Evolutionary conservation across 192 early-diverging fungal species (phyloP).

Genomic region (Linderina pennispora): DNA sequence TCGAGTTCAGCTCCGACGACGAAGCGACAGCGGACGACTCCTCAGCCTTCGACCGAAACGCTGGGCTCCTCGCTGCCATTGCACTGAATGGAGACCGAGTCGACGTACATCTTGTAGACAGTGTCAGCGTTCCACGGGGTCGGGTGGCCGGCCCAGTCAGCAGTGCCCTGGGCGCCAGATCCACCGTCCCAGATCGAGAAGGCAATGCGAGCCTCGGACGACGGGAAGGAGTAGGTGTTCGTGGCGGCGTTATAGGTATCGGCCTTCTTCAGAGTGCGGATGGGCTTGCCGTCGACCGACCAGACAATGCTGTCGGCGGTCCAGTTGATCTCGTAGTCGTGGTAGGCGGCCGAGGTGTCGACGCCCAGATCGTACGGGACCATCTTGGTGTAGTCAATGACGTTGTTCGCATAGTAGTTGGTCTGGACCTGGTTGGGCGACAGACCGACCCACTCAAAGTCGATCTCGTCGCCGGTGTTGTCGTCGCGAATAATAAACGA

Average conservation of each 20-base stretch:
- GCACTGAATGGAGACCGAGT: slow-evolving; percentile 50
- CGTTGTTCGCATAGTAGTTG: slow-evolving; percentile 55
- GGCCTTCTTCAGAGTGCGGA: slow-evolving; percentile 47
- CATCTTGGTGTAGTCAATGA: slow-evolving; percentile 53
- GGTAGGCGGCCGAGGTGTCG: slow-evolving; percentile 45
- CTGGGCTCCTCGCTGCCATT: slow-evolving; percentile 16
- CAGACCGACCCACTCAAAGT: slow-evolving; percentile 64
- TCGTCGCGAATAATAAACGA: slow-evolving; percentile 50
- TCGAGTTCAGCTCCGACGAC: neutral
- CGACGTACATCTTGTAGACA: slow-evolving; percentile 50
- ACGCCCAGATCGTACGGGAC: slow-evolving; percentile 21
- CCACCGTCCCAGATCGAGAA: slow-evolving; percentile 66
- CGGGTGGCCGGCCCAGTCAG: slow-evolving; percentile 54
- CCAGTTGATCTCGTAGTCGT: slow-evolving; percentile 62
- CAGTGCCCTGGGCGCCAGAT: slow-evolving; percentile 46
- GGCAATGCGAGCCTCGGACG: slow-evolving; percentile 48
- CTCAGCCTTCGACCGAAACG: neutral
- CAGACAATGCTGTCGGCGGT: slow-evolving; percentile 48
- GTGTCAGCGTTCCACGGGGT: slow-evolving; percentile 47
- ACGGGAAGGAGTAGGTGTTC: slow-evolving; percentile 42
- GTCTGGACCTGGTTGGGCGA: slow-evolving; percentile 50
- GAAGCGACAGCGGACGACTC: neutral
- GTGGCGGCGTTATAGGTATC: slow-evolving; percentile 42
- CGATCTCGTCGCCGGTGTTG: slow-evolving; percentile 58
- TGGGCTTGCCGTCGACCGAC: slow-evolving; percentile 49